Base-by-base conservation (phyloP, 495 filamentous ascomycete genomes). In the Barbatosphaeria neglecta region DNA sequence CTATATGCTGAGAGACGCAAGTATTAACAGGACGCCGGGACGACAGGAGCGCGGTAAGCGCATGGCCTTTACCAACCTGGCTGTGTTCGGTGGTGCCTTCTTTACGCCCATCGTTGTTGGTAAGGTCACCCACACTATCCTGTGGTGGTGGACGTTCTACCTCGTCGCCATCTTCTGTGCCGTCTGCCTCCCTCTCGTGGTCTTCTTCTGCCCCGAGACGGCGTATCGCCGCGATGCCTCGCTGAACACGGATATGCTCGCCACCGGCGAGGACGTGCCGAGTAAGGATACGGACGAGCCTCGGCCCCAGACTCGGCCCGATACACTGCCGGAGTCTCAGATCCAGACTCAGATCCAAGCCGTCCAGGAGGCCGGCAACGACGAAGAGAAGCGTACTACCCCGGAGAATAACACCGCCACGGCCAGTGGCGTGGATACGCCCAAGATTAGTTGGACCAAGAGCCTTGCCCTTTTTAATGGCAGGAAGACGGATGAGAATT, bases 1-100 rank as follows among this genome's bases (percentile, higher is more conserved):
- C n/a, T n/a, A n/a, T n/a, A n/a, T n/a, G n/a, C n/a, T n/a, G n/a
- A n/a, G n/a, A n/a, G n/a, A n/a, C n/a, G n/a, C n/a, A n/a, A n/a
- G n/a, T n/a, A n/a, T n/a, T n/a, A n/a, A n/a, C n/a, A n/a, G n/a
- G n/a, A n/a, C n/a, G n/a, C n/a, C n/a, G n/a, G n/a, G n/a, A n/a
- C n/a, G n/a, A n/a, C 48, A 87, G 78, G 70, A 90, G 71, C 74
- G 87, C 25, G 90, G 89, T 20, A 86, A 81, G 57, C 77, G 89
- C 40, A 96, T 96, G 89, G 90, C 90, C 9, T 68, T 93, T 24
- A 82, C 83, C 10, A 96, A 95, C 60, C 76, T 96, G 42, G 80
- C 89, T 3, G 72, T 95, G 9, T 96, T 93, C 59, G 90, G 90
- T 1, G 87, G 88, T 6, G 87, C 90, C 4, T 95, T 96, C 56